A percentile compares a stretch with the other conserved stretches of the same genome.
Conservation (phyloP, 805 yeast genomes). For the Hemisphaericaspora nanyangensis region DNA sequence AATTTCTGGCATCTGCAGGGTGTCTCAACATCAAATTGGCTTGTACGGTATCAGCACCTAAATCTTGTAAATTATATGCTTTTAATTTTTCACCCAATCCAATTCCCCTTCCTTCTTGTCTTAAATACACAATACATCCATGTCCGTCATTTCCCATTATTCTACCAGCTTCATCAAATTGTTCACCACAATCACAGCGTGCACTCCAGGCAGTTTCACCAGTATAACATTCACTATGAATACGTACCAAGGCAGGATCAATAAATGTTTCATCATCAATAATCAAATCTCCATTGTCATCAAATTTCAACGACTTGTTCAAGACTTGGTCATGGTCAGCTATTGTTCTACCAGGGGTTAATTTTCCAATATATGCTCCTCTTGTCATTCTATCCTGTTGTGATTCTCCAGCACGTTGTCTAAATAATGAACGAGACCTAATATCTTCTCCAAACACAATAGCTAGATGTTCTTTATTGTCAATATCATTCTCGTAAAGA, state of each 20-base stretch:
- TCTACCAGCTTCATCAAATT: slow-evolving; percentile 95
- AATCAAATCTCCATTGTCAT: slow-evolving; percentile 26
- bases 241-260: slow-evolving; percentile 68
- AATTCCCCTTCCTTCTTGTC: slow-evolving; percentile 98
- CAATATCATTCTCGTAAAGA: slow-evolving; percentile 79
- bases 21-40: slow-evolving; percentile 90
- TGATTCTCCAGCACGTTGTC: slow-evolving; percentile 60
- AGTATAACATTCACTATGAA: slow-evolving; percentile 96
- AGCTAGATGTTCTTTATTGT: slow-evolving; percentile 91
- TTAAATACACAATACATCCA: slow-evolving; percentile 91
- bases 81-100: slow-evolving; percentile 97
- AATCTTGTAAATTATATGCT: slow-evolving; percentile 93
- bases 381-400: slow-evolving; percentile 96
- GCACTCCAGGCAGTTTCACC: slow-evolving; percentile 99
- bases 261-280: slow-evolving; percentile 27
- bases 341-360: slow-evolving; percentile 76
- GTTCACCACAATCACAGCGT: slow-evolving; percentile 98
- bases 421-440: slow-evolving; percentile 70
- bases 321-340: slow-evolving; percentile 56
- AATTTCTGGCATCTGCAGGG: slow-evolving; percentile 97
- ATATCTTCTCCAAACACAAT: slow-evolving; percentile 94
- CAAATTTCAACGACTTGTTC: slow-evolving; percentile 27
- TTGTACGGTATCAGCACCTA: slow-evolving; percentile 98
- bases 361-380: slow-evolving; percentile 91
- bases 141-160: slow-evolving; percentile 82